phyloP scores from a whole-genome alignment of 2,329 filamentous ascomycete species.

The Monilinia fructigena region DNA sequence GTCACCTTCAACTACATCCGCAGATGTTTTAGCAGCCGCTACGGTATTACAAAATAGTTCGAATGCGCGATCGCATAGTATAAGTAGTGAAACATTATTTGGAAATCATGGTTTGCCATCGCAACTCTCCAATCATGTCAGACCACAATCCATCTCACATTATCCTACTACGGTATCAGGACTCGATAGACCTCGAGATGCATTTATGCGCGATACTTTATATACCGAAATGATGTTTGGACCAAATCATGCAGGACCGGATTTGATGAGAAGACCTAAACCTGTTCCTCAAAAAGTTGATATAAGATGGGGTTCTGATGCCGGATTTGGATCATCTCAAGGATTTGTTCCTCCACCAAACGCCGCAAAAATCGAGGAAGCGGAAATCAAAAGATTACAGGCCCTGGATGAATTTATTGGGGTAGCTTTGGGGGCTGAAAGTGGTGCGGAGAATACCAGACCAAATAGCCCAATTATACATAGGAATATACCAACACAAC shows the following conservation, averaged over 20 bases:
- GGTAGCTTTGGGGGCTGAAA: slow-evolving; percentile 38
- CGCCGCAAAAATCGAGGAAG: slow-evolving; percentile 57
- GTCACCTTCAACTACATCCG: slow-evolving; percentile 40
- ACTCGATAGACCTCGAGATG: slow-evolving; percentile 25
- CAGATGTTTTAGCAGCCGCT: slow-evolving; percentile 61
- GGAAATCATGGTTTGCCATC: slow-evolving; percentile 25
- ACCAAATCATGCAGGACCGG: slow-evolving; percentile 18
- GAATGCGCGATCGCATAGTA: slow-evolving; percentile 36
- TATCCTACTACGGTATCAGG: slow-evolving; percentile 22
- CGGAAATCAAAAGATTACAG: slow-evolving; percentile 55
- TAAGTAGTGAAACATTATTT: slow-evolving; percentile 34
- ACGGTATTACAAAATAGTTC: slow-evolving; percentile 51
- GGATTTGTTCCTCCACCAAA: slow-evolving; percentile 58
- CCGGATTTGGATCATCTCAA: slow-evolving; percentile 57
- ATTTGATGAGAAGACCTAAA: slow-evolving; percentile 25
- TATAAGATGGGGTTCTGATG: slow-evolving; percentile 67
- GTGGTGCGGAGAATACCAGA: slow-evolving; percentile 59
- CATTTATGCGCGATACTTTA: slow-evolving; percentile 32
- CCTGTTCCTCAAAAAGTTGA: slow-evolving; percentile 39
- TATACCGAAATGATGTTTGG: slow-evolving; percentile 38
- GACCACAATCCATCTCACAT: slow-evolving; percentile 36
- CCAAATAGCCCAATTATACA: slow-evolving; percentile 38
- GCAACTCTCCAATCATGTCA: slow-evolving; percentile 26
- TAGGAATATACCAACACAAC: neutral
- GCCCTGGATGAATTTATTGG: slow-evolving; percentile 55